Percentiles rank a stretch among this genome's conserved stretches.
Conservation (phyloP, 2,329 filamentous ascomycete genomes). For the Bipolaris gigantea region DNA sequence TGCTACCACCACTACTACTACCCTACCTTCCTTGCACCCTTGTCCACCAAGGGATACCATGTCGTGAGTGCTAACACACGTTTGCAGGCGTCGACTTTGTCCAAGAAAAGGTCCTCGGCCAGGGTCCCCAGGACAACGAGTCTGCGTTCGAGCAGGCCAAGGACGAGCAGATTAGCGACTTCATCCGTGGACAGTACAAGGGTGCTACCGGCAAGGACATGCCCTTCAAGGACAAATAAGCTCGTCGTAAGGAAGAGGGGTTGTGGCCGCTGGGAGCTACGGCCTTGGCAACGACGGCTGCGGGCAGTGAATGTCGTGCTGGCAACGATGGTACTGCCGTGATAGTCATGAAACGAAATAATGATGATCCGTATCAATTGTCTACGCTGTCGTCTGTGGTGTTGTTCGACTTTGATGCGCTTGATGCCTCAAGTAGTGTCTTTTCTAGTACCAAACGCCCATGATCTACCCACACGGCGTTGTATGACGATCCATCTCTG, state of each 20-base stretch:
- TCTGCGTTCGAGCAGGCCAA: slow-evolving; percentile 77
- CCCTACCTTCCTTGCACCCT: too few relatives aligned
- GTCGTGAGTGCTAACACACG: slow-evolving; percentile 4
- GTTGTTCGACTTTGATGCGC: neutral
- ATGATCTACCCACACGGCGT: neutral
- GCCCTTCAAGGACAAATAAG: slow-evolving; percentile 69
- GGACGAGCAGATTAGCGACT: slow-evolving; percentile 76
- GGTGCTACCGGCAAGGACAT: slow-evolving; percentile 67
- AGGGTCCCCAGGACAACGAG: slow-evolving; percentile 63
- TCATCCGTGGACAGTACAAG: slow-evolving; percentile 73
- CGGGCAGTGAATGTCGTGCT: neutral
- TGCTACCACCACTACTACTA: too few relatives aligned
- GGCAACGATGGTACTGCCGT: slow-evolving; percentile 11
- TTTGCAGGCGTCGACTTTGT: slow-evolving; percentile 70
- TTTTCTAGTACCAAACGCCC: neutral
- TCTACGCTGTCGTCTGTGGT: neutral
- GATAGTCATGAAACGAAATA: slow-evolving; percentile 19
- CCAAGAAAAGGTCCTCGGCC: slow-evolving; percentile 72
- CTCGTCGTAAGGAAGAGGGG: slow-evolving; percentile 23
- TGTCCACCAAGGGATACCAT: too few relatives aligned
- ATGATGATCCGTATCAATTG: neutral
- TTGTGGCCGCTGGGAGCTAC: neutral
- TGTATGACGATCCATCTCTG: neutral
- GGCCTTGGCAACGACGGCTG: neutral
- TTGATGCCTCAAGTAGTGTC: neutral